phyloP scores from a whole-genome alignment of 148 eudicot species.

The Euryodendron excelsum region DNA sequence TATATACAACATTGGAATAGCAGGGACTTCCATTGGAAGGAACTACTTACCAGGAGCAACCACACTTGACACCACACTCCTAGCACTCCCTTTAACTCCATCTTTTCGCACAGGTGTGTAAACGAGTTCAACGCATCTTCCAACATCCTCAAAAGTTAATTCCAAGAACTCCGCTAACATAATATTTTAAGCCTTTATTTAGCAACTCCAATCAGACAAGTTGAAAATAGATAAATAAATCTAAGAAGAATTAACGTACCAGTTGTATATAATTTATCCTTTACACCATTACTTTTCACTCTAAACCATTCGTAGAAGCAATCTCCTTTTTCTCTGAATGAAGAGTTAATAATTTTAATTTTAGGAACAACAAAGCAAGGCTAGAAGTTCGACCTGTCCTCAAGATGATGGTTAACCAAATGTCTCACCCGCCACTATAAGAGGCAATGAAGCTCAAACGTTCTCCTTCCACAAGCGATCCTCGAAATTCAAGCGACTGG shows the following conservation, averaged over 20 bases:
- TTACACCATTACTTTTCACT: slow-evolving; percentile 55
- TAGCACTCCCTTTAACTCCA: slow-evolving; percentile 57
- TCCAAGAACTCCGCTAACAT: slow-evolving; percentile 57
- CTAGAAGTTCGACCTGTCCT: not conserved
- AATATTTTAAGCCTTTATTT: not conserved
- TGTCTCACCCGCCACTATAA: slow-evolving; percentile 85
- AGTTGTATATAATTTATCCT: slow-evolving; percentile 54
- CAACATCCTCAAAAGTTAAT: slow-evolving; percentile 74
- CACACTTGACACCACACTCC: slow-evolving; percentile 47
- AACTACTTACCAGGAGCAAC: slow-evolving; percentile 71
- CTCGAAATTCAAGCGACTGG: slow-evolving; percentile 62
- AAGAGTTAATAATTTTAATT: slow-evolving; percentile 6
- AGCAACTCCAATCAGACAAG: slow-evolving; percentile 12
- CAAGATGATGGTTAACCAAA: slow-evolving; percentile 4
- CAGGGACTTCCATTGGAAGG: slow-evolving; percentile 6
- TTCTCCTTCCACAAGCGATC: slow-evolving; percentile 75
- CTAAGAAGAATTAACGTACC: slow-evolving; percentile 39
- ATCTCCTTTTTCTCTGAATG: slow-evolving; percentile 73
- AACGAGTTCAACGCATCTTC: slow-evolving; percentile 57
- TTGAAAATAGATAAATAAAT: not conserved
- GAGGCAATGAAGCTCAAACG: slow-evolving; percentile 63
- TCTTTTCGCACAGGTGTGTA: slow-evolving; percentile 89
- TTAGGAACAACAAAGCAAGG: not conserved
- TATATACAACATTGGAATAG: not conserved
- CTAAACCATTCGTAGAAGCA: slow-evolving; percentile 86